Evolutionary conservation across 2,329 filamentous ascomycete species (phyloP).

Genomic region (Penicillium olsonii): DNA sequence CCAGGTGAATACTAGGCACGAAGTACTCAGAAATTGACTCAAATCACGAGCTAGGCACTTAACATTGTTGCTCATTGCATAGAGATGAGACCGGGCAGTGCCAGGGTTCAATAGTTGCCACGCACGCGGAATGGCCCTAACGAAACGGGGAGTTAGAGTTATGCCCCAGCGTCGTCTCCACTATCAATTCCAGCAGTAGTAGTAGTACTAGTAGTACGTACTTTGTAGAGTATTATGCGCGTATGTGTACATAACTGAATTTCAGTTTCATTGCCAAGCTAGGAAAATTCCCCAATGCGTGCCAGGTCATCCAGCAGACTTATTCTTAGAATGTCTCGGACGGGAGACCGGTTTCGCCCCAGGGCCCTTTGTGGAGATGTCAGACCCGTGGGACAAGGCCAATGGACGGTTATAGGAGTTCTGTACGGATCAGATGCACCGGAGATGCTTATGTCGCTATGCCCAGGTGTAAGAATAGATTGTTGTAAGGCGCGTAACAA

Average conservation of each 20-base stretch:
- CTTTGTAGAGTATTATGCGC: too few species aligned
- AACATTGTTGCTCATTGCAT: too few species aligned
- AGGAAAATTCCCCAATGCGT: background rate
- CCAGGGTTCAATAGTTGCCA: too few species aligned
- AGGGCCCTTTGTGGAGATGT: conserved; percentile 1
- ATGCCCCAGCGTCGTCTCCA: conserved; percentile 1
- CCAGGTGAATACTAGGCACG: too few species aligned
- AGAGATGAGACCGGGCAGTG: too few species aligned
- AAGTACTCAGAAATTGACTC: too few species aligned
- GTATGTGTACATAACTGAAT: too few species aligned
- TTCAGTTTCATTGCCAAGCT: background rate
- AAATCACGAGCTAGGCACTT: too few species aligned
- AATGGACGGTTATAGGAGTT: too few species aligned
- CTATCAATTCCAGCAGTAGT: background rate
- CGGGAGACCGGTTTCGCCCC: background rate
- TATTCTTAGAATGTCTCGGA: conserved; percentile 9
- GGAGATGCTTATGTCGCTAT: background rate
- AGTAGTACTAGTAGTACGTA: too few species aligned
- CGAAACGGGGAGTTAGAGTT: background rate
- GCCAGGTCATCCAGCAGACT: background rate
- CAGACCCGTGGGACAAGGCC: conserved; percentile 1
- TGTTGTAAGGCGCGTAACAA: background rate
- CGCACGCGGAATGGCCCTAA: background rate
- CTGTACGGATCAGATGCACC: background rate
- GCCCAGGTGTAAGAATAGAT: conserved; percentile 3